These are phyloP conservation scores for Pythium graminicola DNA, from an alignment of 352 stramenopile genomes.

Conservation along the genomic window DNA sequence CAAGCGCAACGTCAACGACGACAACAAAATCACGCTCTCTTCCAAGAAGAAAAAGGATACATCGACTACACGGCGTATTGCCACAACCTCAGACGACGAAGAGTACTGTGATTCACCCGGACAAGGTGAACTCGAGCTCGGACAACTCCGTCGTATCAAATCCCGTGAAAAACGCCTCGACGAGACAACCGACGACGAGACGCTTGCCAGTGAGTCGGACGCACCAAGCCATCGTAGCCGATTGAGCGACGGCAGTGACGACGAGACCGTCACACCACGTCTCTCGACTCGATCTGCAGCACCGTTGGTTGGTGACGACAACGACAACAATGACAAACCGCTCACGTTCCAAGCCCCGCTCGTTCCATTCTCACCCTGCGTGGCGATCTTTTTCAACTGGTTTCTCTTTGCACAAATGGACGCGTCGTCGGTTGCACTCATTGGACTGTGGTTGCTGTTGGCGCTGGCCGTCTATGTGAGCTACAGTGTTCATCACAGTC, in stretches of 20 bases:
- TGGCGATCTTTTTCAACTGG: constrained; percentile 88
- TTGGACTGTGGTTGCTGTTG: constrained; percentile 59
- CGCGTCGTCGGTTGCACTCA: constrained; percentile 48
- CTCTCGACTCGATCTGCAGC: constrained; percentile 1
- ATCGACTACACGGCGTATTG: not conserved
- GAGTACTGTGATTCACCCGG: constrained; percentile 7
- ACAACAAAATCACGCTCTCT: not conserved
- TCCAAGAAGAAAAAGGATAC: constrained; percentile 5
- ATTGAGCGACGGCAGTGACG: constrained; percentile 10
- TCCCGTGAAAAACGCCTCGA: constrained; percentile 9
- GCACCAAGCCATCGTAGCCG: constrained; percentile 2
- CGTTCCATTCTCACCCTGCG: constrained; percentile 67
- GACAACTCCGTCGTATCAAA: constrained; percentile 8
- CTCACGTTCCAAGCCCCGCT: constrained; percentile 56
- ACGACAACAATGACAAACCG: constrained; percentile 30
- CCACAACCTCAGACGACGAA: constrained; percentile 3
- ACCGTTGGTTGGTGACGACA: constrained; percentile 15
- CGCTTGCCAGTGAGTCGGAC: constrained; percentile 18
- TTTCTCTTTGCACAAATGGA: constrained; percentile 83
- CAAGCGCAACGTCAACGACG: constrained; percentile 9
- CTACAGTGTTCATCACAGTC: constrained; percentile 68
- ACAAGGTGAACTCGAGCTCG: constrained; percentile 13
- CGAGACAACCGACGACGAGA: constrained; percentile 17
- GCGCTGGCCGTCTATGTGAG: constrained; percentile 57
- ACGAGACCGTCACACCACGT: not conserved